Base-by-base conservation (phyloP, 2,329 filamentous ascomycete genomes). In the Ophioceras dolichostomum region DNA sequence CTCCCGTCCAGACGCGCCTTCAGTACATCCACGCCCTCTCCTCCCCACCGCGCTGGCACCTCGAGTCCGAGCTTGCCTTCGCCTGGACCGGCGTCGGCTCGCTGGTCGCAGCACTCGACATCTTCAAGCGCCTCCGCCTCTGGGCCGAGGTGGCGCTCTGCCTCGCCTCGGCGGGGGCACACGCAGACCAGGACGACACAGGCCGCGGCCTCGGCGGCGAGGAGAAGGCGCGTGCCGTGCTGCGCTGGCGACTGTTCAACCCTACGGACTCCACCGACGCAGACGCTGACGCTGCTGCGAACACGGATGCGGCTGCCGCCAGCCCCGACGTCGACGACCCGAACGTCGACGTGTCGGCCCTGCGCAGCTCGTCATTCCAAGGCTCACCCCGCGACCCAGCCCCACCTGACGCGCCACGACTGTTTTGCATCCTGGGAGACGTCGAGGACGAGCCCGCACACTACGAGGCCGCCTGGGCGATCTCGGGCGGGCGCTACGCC, bases 71-170 rank as follows among this genome's bases (percentile, higher is more conserved):
- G 54, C 69, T 98, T 12, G 91, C 91, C 2, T 79, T 85, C 42
- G 77, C 87, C n/a, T 98, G 91, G 91, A 83, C 88, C 1, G 73
- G 76, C 34, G 73, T 95, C 3, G 91, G 91, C 9, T 93, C 87
- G 29, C 64, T 98, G 2, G 71, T 85, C 4, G 94, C 88, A 1
- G 91, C 91, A 0, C 70, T 98, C 2, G 91, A 95, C 42, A 96
- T 98, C 42, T 98, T 96, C 60, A 88, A 94, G 60, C 74, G 91
- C 3, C 64, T 98, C 14, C 79, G 87, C 39, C 79, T 96, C 56
- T 96, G 91, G 87, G 84, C 91, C 2, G 91, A 98, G 59, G 86
- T 88, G 4, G 89, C 91, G 0, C 68, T 98, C 2, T 98, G 91
- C 55, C 80, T 86, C 49, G 88, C 86, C 10, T 68, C 60, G 53